A percentile compares a stretch with the other conserved stretches of the same genome.
These are phyloP conservation scores for Microbotryum violaceum DNA, from an alignment of 1,284 basidiomycete genomes.

Conservation along the genomic window DNA sequence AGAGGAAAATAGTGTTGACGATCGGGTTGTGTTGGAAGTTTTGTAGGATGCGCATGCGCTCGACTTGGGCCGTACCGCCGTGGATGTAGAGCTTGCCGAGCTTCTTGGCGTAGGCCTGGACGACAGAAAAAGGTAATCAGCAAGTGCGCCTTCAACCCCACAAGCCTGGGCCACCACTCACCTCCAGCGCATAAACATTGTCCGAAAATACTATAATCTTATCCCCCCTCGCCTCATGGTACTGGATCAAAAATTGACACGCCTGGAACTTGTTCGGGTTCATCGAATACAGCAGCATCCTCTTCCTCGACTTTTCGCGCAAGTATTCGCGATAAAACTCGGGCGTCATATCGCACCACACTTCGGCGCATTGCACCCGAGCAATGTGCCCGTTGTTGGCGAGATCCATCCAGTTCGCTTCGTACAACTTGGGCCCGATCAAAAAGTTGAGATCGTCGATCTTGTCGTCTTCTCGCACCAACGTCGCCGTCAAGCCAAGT, in stretches of 20 bases:
- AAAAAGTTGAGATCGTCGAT: constrained; percentile 98
- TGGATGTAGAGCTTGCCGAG: constrained; percentile 93
- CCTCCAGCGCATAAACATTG: constrained; percentile 94
- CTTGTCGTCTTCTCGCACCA: constrained; percentile 98
- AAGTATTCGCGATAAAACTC: constrained; percentile 99
- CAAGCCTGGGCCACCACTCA: constrained; percentile 41
- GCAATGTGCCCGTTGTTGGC: constrained; percentile 99
- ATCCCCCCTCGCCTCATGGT: constrained; percentile 94
- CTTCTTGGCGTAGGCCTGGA: constrained; percentile 86
- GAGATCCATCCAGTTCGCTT: constrained; percentile 99
- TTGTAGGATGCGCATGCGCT: constrained; percentile 89
- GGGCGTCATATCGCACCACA: constrained; percentile 99
- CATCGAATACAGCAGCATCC: constrained; percentile 98
- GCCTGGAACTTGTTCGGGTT: constrained; percentile 99
- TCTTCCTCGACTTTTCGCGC: constrained; percentile 74
- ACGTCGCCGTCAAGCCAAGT: constrained; percentile 87
- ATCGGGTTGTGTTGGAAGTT: constrained; percentile 93
- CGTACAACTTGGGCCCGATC: constrained; percentile 98
- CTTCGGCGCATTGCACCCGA: constrained; percentile 98
- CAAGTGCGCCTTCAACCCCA: background rate
- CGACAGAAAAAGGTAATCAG: background rate
- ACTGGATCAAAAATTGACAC: constrained; percentile 97
- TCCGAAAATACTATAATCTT: constrained; percentile 99
- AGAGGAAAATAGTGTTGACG: constrained; percentile 97
- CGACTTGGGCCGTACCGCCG: constrained; percentile 84